phyloP scores from a whole-genome alignment of 2,329 filamentous ascomycete species.

The Sporothrix luriei region DNA sequence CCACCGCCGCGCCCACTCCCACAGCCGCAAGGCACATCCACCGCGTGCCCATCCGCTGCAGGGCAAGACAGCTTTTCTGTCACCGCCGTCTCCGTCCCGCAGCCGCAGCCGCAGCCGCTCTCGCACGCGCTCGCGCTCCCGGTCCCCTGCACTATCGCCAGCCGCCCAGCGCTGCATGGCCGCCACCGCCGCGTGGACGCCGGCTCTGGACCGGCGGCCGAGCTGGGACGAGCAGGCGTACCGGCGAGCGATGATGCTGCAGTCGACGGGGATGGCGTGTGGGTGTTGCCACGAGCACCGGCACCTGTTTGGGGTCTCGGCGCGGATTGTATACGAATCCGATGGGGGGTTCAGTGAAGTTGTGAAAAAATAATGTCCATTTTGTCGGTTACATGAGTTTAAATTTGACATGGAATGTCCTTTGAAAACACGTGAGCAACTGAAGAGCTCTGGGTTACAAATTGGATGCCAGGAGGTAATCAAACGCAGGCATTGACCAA shows the following conservation, averaged over 20 bases:
- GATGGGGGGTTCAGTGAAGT: conserved; percentile 33
- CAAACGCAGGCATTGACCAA: background rate
- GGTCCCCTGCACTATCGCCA: conserved; percentile 29
- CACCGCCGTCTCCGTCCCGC: background rate
- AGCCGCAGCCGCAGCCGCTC: no score
- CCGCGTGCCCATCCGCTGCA: background rate
- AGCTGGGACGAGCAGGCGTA: conserved; percentile 59
- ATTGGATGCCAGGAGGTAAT: background rate
- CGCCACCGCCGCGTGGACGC: conserved; percentile 51
- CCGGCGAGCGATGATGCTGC: conserved; percentile 49
- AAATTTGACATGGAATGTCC: background rate
- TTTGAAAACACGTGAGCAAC: background rate
- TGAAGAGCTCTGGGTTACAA: background rate
- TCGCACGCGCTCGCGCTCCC: background rate
- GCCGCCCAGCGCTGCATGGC: conserved; percentile 43
- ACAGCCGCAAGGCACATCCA: background rate
- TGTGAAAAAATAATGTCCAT: no score
- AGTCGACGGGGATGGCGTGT: conserved; percentile 29
- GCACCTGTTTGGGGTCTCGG: background rate
- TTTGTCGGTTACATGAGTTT: background rate
- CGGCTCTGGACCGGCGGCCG: conserved; percentile 50
- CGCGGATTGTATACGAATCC: conserved; percentile 28
- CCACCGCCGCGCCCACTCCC: background rate
- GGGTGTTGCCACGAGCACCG: conserved; percentile 5
- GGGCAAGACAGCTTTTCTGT: background rate